phyloP scores from a whole-genome alignment of 2,329 filamentous ascomycete genomes.

The Paramyrothecium roridum region DNA sequence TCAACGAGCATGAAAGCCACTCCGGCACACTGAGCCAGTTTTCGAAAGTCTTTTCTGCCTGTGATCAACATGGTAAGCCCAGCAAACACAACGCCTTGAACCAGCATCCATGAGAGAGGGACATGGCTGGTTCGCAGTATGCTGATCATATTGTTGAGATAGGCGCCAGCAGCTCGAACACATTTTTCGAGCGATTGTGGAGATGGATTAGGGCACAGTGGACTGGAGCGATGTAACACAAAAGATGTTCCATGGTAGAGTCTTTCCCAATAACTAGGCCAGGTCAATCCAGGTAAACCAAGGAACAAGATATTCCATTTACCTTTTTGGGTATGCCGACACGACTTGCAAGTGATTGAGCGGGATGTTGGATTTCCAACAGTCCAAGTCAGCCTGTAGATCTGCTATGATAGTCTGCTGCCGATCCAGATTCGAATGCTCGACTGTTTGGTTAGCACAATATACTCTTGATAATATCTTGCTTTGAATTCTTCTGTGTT shows the following conservation, averaged over 20 bases:
- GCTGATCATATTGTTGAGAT: neutral
- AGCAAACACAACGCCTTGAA: slow-evolving; percentile 7
- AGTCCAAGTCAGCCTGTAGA: neutral
- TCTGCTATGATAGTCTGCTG: neutral
- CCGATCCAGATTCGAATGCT: neutral
- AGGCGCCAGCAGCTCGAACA: slow-evolving; percentile 3
- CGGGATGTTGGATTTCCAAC: neutral
- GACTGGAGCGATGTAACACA: slow-evolving; percentile 7
- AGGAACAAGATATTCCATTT: neutral
- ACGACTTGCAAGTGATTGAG: neutral
- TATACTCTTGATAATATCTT: neutral
- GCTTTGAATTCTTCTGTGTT: neutral
- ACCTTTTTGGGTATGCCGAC: neutral
- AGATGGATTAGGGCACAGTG: slow-evolving; percentile 3
- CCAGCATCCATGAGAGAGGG: slow-evolving; percentile 6
- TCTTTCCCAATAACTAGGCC: slow-evolving; percentile 7
- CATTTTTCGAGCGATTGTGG: neutral
- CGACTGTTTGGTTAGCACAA: neutral
- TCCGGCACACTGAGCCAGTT: neutral
- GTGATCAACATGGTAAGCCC: slow-evolving; percentile 8
- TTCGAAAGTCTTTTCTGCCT: neutral
- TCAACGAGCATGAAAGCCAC: slow-evolving; percentile 6
- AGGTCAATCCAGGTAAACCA: neutral
- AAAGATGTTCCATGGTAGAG: slow-evolving; percentile 6
- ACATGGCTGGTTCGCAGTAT: slow-evolving; percentile 4